These are phyloP conservation scores for Phytophthora multivora DNA, from an alignment of 352 stramenopile species.

Conservation along the genomic window DNA sequence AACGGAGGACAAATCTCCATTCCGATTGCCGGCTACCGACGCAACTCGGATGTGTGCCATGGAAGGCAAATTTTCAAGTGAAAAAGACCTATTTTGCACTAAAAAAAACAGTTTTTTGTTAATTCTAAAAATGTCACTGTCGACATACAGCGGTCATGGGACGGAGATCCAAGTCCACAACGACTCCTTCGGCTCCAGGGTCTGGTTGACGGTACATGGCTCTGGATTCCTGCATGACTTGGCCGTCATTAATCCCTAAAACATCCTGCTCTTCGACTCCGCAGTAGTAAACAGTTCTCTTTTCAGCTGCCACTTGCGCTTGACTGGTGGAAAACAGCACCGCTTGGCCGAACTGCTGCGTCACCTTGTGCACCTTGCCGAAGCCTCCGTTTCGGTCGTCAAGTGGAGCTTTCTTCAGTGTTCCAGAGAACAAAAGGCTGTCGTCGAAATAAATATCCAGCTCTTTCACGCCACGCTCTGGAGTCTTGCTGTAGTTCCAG, in stretches of 20 bases:
- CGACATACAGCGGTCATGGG: constrained; percentile 72
- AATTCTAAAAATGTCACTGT: constrained; percentile 28
- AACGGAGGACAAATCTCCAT: no score
- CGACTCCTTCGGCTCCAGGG: constrained; percentile 71
- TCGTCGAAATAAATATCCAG: constrained; percentile 89
- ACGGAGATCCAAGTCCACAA: constrained; percentile 68
- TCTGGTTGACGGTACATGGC: constrained; percentile 82
- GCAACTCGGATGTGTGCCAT: no score
- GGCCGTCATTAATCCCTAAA: constrained; percentile 89
- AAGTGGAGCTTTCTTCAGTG: constrained; percentile 50
- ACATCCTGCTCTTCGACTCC: constrained; percentile 86
- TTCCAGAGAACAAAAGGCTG: constrained; percentile 77
- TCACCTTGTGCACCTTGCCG: constrained; percentile 43
- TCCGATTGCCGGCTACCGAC: no score
- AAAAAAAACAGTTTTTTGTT: no score
- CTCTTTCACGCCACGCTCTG: constrained; percentile 80
- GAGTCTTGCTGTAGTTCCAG: constrained; percentile 91
- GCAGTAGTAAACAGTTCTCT: constrained; percentile 71
- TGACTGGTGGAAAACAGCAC: constrained; percentile 81
- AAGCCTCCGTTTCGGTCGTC: constrained; percentile 31
- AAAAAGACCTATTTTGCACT: no score
- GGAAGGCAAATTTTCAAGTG: no score
- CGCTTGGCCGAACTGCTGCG: constrained; percentile 80
- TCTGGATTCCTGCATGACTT: constrained; percentile 85
- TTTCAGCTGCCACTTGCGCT: constrained; percentile 68